Evolutionary conservation across 2,329 filamentous ascomycete genomes (phyloP), one percentile per base, ranked within the genome.

Genomic region (Ophiostoma ulmi): DNA sequence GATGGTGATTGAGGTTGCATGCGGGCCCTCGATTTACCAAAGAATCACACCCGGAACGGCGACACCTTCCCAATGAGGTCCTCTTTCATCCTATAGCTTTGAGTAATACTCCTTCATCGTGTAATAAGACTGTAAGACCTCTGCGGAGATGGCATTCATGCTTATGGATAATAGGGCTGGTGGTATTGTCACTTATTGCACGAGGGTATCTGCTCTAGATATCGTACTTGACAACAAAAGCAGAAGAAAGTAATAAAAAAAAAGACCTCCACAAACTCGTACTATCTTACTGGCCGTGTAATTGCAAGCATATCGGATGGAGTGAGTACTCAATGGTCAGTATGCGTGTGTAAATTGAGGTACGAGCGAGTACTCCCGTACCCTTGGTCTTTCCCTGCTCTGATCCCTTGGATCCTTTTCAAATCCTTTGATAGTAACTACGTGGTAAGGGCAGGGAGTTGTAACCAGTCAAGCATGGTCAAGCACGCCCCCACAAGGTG

Each of bases 21-120:
- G 55, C 58, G 58, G 58, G 11, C 26, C 58, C 58, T 31, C 58
- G 26, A 20, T 61, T 7, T 63, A 26, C 58, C 26, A 63, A 7
- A 63, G 58, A 26, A 63, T 63, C 58, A 63, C 58, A 63, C 58
- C n/a, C 52, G 58, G 26, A 63, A 63, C 58, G 26, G 22, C 58
- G 26, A 14, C 5, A 63, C 58, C 58, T 35, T 36, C 58, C 58
- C 58, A 63, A 63, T 17, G 22, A 20, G 58, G 58, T 17, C 35
- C 26, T 17, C 14, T 20, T 20, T 63, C 26, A 35, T 35, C 58
- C 22, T 31, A 36, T 35, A 7, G 22, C 3, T 55, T 20, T 48
- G 44, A 48, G 4, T 10, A 48, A 48, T 7, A 58, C 52, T 58
- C 48, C 41, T 17, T 14, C 17, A 14, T 55, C n/a, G 31, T 31